These are phyloP conservation scores for Penicillium sp. DNA, from an alignment of 2,329 filamentous ascomycete species.

Conservation along the genomic window DNA sequence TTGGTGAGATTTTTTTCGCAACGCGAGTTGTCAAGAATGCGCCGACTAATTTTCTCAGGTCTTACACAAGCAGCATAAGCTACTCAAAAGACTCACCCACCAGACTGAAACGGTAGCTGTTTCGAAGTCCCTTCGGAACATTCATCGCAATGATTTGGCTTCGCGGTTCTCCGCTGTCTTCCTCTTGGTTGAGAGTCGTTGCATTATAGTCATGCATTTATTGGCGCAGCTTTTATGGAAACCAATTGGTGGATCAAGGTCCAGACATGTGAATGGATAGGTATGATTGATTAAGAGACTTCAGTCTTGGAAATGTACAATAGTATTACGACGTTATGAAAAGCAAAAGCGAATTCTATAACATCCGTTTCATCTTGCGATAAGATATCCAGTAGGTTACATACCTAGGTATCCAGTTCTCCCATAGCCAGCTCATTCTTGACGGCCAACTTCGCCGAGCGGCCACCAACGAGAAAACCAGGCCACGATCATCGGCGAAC, in stretches of 20 bases:
- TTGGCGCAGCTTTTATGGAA: neutral
- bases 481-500: conserved; percentile 4
- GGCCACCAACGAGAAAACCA: neutral
- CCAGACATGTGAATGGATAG: neutral
- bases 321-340: neutral
- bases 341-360: neutral
- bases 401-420: too few species aligned
- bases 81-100: neutral
- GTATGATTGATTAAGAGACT: neutral
- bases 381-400: too few species aligned
- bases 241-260: neutral
- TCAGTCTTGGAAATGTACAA: neutral
- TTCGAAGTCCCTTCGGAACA: too few species aligned
- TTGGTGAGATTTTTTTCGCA: neutral
- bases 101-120: too few species aligned
- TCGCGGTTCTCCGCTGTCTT: too few species aligned
- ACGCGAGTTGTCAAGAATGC: neutral
- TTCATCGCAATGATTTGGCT: neutral
- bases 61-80: neutral
- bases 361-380: neutral
- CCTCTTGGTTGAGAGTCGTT: too few species aligned
- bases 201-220: too few species aligned
- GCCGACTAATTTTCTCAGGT: neutral
- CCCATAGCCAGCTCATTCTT: neutral
- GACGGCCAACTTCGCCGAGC: conserved; percentile 3